A percentile compares a stretch with the other conserved stretches of the same genome.
These are phyloP conservation scores for Penicillium herquei DNA, from an alignment of 495 filamentous ascomycete genomes.

Conservation along the genomic window DNA sequence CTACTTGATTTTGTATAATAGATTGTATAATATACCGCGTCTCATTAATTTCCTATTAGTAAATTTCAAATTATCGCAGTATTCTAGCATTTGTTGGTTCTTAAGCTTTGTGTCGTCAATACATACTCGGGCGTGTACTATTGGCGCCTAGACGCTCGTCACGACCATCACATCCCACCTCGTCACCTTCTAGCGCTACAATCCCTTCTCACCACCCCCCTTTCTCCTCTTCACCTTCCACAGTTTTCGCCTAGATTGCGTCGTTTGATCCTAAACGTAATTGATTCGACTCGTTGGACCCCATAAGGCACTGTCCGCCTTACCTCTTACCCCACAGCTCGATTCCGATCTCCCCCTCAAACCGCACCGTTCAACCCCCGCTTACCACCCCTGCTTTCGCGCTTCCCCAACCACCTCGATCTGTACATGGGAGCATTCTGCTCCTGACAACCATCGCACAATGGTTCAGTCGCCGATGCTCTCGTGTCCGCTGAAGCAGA, in stretches of 20 bases:
- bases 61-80: too few species aligned
- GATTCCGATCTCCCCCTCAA: slow-evolving; percentile 18
- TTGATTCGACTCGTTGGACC: slow-evolving; percentile 17
- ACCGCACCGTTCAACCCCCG: slow-evolving; percentile 8
- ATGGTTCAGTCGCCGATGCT: slow-evolving; percentile 90
- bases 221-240: slow-evolving; percentile 4
- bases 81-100: background rate
- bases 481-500: slow-evolving; percentile 91
- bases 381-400: slow-evolving; percentile 13
- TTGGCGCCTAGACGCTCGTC: slow-evolving; percentile 21
- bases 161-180: slow-evolving; percentile 24
- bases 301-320: slow-evolving; percentile 18
- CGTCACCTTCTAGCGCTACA: background rate
- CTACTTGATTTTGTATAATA: too few species aligned
- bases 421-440: slow-evolving; percentile 41
- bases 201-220: slow-evolving; percentile 7
- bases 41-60: too few species aligned
- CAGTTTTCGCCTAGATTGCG: background rate
- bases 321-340: slow-evolving; percentile 31
- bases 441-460: slow-evolving; percentile 39
- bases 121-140: background rate
- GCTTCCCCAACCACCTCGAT: slow-evolving; percentile 7
- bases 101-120: background rate
- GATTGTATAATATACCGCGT: too few species aligned
- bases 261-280: slow-evolving; percentile 20